Evolutionary conservation across 805 yeast species (phyloP).

Genomic region (Saturnispora besseyi): DNA sequence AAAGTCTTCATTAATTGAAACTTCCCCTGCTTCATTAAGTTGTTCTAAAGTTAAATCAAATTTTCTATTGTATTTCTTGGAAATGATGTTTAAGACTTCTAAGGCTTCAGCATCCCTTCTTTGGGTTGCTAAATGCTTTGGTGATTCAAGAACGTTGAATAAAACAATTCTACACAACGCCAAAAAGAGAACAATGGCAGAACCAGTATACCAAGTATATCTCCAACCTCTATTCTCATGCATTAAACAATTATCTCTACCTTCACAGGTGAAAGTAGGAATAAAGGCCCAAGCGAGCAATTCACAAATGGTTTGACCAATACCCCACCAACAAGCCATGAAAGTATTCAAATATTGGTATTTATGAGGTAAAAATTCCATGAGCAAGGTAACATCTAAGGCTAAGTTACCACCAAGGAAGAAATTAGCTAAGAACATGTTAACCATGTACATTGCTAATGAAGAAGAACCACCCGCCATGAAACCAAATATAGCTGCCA

Average conservation of each 20-base stretch:
- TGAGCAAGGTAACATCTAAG: conserved; percentile 43
- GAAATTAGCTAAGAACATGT: conserved; percentile 36
- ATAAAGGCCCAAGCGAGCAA: conserved; percentile 49
- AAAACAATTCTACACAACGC: conserved; percentile 41
- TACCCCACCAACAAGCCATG: conserved; percentile 54
- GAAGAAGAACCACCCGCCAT: conserved; percentile 44
- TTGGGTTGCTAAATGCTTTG: conserved; percentile 42
- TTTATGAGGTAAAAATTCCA: conserved; percentile 44
- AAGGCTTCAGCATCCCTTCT: conserved; percentile 43
- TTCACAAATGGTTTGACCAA: conserved; percentile 48
- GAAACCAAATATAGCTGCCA: conserved; percentile 43
- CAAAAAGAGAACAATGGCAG: conserved; percentile 41
- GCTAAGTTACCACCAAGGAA: conserved; percentile 53
- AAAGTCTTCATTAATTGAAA: conserved; percentile 17
- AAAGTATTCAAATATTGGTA: conserved; percentile 44
- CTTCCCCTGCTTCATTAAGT: conserved; percentile 36
- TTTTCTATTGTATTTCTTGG: conserved; percentile 35
- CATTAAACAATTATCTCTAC: conserved; percentile 36
- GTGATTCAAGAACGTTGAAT: conserved; percentile 43
- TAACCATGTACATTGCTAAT: conserved; percentile 41
- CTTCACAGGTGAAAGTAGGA: conserved; percentile 39
- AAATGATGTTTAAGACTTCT: conserved; percentile 35
- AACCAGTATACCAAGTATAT: conserved; percentile 45
- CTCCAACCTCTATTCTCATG: conserved; percentile 52
- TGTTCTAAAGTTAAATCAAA: conserved; percentile 38